Evolutionary conservation across 1,284 basidiomycete genomes (phyloP), one percentile per base, ranked within the genome.

Genomic region (Thelephora terrestris): DNA sequence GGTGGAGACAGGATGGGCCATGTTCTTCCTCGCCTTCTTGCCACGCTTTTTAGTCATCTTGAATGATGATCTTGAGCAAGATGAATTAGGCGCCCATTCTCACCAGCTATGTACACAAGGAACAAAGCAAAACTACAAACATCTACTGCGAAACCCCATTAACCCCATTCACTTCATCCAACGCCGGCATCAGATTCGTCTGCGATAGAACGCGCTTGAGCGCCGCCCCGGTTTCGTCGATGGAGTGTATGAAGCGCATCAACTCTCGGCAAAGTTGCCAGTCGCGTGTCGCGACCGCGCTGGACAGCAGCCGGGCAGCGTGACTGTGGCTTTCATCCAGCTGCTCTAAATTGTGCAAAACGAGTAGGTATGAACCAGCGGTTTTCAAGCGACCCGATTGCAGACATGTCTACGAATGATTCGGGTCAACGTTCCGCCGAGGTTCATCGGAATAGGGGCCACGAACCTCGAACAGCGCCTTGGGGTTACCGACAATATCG

Each of bases 341-440:
- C 53, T 93, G 87, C 60, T 98, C 92, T 44, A 98, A 73, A 53
- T 88, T 92, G 64, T 99, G 94, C 50, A 99, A 69, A 2, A 99
- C 91, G 24, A 99, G 74, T 7, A 99, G 74, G 64, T 97, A 98
- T 14, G 90, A 93, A 0, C 85, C 91, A 0, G 96, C 96, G 1
- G 92, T 94, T 57, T 90, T 89, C 53, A 94, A 71, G 12, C 85
- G 77, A 24, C 83, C 79, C 2, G 80, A 75, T 0, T 71, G 64
- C 38, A 99, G 71, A 61, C 94, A 98, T 35, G 75, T 78, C 88
- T 92, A 52, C 32, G 29, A 21, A 47, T 50, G 27, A 5, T 42
- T 18, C 20, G 38, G 50, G 32, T 49, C 25, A 32, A 37, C 25
- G 39, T 35, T 21, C 27, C 21, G 20, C 27, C 20, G 39, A 21